phyloP scores from a whole-genome alignment of 306 rosid species.

The Vicia sativa region DNA sequence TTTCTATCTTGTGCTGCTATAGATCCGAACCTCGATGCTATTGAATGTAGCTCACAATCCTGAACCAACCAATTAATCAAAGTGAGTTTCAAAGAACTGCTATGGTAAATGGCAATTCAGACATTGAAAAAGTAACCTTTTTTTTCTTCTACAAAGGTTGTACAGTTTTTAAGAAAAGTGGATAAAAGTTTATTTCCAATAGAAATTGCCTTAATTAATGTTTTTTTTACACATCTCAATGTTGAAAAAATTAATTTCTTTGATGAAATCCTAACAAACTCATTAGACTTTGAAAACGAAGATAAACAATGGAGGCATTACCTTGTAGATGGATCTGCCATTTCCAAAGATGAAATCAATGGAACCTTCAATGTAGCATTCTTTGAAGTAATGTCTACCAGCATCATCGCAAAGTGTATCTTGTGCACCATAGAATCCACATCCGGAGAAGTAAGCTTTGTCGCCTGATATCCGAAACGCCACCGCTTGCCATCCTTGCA shows the following conservation, averaged over 20 bases:
- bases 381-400: slow-evolving; percentile 93
- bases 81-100: too few species aligned
- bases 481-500: slow-evolving; percentile 93
- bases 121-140: too few species aligned
- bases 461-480: slow-evolving; percentile 85
- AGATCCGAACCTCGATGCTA: slow-evolving; percentile 77
- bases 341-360: slow-evolving; percentile 93
- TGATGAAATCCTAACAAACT: neutral
- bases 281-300: neutral
- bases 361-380: slow-evolving; percentile 86
- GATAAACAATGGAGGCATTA: slow-evolving; percentile 6
- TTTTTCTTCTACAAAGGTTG: too few species aligned
- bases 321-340: slow-evolving; percentile 94
- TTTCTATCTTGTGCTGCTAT: slow-evolving; percentile 82
- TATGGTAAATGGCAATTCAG: too few species aligned
- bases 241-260: too few species aligned
- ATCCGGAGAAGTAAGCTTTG: slow-evolving; percentile 85
- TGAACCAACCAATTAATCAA: slow-evolving; percentile 19
- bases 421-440: slow-evolving; percentile 87
- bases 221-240: too few species aligned
- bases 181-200: too few species aligned
- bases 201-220: too few species aligned
- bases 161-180: too few species aligned
- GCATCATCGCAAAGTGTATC: slow-evolving; percentile 94
- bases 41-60: slow-evolving; percentile 81